These are phyloP conservation scores for Suillus paluster DNA, from an alignment of 768 basidiomycete genomes.

Conservation along the genomic window DNA sequence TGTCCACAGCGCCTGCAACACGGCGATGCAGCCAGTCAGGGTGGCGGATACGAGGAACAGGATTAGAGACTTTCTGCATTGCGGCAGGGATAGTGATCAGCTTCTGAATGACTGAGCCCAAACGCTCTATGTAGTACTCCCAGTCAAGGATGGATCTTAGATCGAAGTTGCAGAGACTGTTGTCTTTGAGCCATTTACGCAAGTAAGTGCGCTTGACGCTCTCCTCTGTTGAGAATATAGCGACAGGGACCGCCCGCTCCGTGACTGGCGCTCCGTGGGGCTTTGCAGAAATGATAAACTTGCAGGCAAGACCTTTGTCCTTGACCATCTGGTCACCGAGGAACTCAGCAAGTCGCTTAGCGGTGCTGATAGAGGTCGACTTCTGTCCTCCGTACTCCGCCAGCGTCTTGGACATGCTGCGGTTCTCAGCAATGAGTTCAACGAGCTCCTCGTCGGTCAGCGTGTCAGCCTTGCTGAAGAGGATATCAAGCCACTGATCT, in stretches of 20 bases:
- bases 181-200: constrained; percentile 97
- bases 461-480: constrained; percentile 84
- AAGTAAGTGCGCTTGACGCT: constrained; percentile 88
- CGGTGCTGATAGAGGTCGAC: constrained; percentile 97
- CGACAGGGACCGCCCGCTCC: constrained; percentile 94
- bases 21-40: constrained; percentile 97
- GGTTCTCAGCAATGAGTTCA: constrained; percentile 97
- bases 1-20: constrained; percentile 88
- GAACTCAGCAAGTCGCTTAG: constrained; percentile 93
- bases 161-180: constrained; percentile 83
- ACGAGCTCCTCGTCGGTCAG: constrained; percentile 92
- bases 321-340: constrained; percentile 99
- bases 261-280: constrained; percentile 95
- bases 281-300: constrained; percentile 96
- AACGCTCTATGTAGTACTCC: constrained; percentile 96
- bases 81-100: constrained; percentile 99
- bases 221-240: constrained; percentile 97
- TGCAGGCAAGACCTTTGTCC: constrained; percentile 98
- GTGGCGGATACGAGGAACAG: constrained; percentile 93
- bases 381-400: constrained; percentile 97
- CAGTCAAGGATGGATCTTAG: constrained; percentile 95
- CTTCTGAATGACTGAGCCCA: constrained; percentile 98
- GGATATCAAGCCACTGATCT: constrained; percentile 96
- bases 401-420: constrained; percentile 96
- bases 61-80: constrained; percentile 96